Evolutionary conservation across 106 monocot species (phyloP).

Genomic region (Triglochin maritima): DNA sequence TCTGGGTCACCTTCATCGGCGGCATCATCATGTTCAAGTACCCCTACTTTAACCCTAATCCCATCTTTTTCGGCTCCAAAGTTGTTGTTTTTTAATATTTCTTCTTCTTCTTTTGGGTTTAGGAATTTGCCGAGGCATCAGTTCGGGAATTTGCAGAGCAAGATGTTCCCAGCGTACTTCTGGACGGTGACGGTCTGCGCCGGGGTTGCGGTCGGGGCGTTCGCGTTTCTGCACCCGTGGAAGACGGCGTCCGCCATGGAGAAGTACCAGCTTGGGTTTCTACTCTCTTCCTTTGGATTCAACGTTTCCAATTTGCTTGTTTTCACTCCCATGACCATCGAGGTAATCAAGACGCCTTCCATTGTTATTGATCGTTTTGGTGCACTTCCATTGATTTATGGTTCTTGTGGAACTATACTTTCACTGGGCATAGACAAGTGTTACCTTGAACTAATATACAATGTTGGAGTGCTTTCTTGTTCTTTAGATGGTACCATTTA

Average conservation of each 20-base stretch:
- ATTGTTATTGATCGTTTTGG: neutral
- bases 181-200: slow-evolving; percentile 38
- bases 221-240: slow-evolving; percentile 87
- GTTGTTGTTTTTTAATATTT: neutral
- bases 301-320: slow-evolving; percentile 80
- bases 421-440: neutral
- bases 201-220: slow-evolving; percentile 53
- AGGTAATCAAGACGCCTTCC: slow-evolving; percentile 30
- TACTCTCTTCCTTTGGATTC: slow-evolving; percentile 68
- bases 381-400: too few species aligned
- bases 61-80: neutral
- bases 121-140: slow-evolving; percentile 93
- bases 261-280: slow-evolving; percentile 82
- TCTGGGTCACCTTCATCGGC: slow-evolving; percentile 96
- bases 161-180: slow-evolving; percentile 98
- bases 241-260: slow-evolving; percentile 50
- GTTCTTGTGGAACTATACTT: neutral
- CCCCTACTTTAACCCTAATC: neutral
- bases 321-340: slow-evolving; percentile 95
- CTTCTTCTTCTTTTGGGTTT: neutral
- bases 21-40: slow-evolving; percentile 99
- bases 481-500: too few species aligned
- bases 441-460: neutral
- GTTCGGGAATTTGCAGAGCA: slow-evolving; percentile 85
- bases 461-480: too few species aligned